Conservation (phyloP, 352 stramenopile species). For the Pythium rishiriense region DNA sequence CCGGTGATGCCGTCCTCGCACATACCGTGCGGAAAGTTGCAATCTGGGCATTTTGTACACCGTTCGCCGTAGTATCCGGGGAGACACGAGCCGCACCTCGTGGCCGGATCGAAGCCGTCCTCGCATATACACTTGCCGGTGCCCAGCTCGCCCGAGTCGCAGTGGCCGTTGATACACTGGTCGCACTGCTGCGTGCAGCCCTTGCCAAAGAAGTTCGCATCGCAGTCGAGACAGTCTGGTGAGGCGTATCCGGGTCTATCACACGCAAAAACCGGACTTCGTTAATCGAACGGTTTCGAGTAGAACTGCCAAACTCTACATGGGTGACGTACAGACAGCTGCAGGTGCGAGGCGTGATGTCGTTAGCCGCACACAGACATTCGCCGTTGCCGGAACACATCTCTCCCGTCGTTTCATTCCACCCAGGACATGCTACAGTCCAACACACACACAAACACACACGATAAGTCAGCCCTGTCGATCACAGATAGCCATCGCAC, state of each 20-base stretch:
- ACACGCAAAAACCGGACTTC: background rate
- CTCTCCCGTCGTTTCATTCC: conserved; percentile 48
- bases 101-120: conserved; percentile 74
- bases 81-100: conserved; percentile 76
- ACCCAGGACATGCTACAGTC: conserved; percentile 66
- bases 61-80: conserved; percentile 69
- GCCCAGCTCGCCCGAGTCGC: conserved; percentile 60
- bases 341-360: conserved; percentile 57
- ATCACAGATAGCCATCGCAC: background rate
- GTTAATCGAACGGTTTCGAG: background rate
- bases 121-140: conserved; percentile 69
- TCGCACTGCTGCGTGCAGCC: conserved; percentile 59
- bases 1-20: conserved; percentile 82
- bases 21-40: conserved; percentile 84
- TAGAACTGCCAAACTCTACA: no score
- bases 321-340: conserved; percentile 61
- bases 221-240: conserved; percentile 74
- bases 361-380: conserved; percentile 67
- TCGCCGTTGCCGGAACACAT: conserved; percentile 69
- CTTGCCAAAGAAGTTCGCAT: conserved; percentile 54
- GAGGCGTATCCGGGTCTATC: conserved; percentile 56
- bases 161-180: conserved; percentile 73
- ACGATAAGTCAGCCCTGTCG: conserved; percentile 6
- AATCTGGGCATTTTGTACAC: conserved; percentile 74
- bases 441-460: conserved; percentile 11